A percentile compares a stretch with the other conserved stretches of the same genome.
Evolutionary conservation across 192 early-diverging fungal species (phyloP).

Genomic region (Coemansia sp.): DNA sequence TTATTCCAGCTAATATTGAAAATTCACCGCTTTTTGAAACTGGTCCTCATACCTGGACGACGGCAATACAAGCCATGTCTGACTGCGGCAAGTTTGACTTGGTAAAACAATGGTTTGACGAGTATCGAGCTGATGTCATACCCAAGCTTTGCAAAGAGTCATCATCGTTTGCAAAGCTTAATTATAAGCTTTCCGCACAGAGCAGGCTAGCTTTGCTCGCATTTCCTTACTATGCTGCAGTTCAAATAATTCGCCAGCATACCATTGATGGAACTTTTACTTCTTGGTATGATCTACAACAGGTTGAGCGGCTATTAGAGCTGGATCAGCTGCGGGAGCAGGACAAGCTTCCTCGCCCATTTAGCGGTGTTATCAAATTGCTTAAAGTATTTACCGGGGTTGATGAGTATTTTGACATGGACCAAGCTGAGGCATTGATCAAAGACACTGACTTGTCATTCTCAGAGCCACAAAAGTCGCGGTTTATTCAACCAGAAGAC

Average conservation of each 20-base stretch:
- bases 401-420: background rate
- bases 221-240: background rate
- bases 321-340: background rate
- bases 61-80: background rate
- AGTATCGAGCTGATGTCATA: background rate
- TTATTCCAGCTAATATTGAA: background rate
- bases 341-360: background rate
- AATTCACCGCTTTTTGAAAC: background rate
- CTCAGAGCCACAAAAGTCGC: background rate
- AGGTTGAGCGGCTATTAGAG: background rate
- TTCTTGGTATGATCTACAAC: background rate
- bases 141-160: background rate
- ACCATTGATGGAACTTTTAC: background rate
- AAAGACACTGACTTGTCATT: background rate
- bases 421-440: background rate
- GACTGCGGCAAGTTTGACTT: background rate
- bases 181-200: background rate
- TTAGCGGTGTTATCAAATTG: background rate
- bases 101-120: background rate
- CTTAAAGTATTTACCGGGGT: background rate
- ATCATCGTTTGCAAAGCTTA: background rate
- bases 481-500: background rate
- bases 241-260: background rate
- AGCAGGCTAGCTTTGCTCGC: background rate
- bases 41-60: background rate